Evolutionary conservation across 768 basidiomycete genomes (phyloP).

Genomic region (Termitomyces titanicus): DNA sequence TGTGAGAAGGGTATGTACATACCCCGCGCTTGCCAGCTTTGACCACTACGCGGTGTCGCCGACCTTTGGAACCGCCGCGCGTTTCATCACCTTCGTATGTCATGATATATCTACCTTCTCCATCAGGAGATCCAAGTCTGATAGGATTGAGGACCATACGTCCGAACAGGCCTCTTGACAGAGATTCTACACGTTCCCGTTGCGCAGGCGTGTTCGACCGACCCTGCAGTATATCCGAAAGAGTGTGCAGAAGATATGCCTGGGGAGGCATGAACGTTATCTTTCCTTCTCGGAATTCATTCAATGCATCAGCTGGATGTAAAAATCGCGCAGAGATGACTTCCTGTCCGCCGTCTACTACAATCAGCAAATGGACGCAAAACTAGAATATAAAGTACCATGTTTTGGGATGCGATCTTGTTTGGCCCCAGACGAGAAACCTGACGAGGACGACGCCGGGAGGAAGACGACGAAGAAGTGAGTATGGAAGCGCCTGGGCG

Average conservation of each 20-base stretch:
- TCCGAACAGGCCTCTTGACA: conserved; percentile 59
- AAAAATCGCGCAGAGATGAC: conserved; percentile 68
- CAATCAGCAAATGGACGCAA: background rate
- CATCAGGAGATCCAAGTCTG: conserved; percentile 31
- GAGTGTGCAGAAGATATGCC: conserved; percentile 63
- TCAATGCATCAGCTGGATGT: conserved; percentile 48
- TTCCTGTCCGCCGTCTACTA: conserved; percentile 60
- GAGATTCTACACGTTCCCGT: conserved; percentile 36
- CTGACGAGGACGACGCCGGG: conserved; percentile 34
- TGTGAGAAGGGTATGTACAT: conserved; percentile 24
- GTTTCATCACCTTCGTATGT: conserved; percentile 72
- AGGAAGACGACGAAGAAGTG: conserved; percentile 70
- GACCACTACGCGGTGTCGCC: conserved; percentile 55
- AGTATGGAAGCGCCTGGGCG: conserved; percentile 63
- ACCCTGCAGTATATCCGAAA: conserved; percentile 49
- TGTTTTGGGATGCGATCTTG: conserved; percentile 61
- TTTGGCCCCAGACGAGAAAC: conserved; percentile 50
- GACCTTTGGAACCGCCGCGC: conserved; percentile 55
- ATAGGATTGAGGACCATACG: conserved; percentile 56
- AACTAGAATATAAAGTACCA: conserved; percentile 24
- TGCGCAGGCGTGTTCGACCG: conserved; percentile 39
- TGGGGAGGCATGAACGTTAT: conserved; percentile 74
- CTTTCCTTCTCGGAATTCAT: conserved; percentile 44
- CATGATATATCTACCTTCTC: conserved; percentile 44
- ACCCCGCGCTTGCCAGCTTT: conserved; percentile 48